A percentile compares a stretch with the other conserved stretches of the same genome.
These are phyloP conservation scores for Laetiporus sulphureus DNA, from an alignment of 1,284 basidiomycete genomes.

Conservation along the genomic window DNA sequence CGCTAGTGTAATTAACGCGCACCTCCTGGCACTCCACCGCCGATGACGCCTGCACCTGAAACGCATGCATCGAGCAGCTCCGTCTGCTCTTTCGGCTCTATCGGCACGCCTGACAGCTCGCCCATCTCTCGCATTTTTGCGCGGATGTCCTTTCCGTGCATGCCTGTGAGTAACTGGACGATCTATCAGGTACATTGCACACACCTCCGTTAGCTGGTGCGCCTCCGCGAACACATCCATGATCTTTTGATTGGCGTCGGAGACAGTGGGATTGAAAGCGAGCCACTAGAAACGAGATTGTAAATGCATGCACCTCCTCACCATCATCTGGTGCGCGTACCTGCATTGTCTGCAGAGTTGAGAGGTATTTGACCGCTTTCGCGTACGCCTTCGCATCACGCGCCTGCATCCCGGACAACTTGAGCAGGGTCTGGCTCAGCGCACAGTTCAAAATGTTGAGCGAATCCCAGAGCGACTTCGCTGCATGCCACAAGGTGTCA, in stretches of 20 bases:
- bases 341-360: slow-evolving; percentile 50
- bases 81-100: slow-evolving; percentile 91
- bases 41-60: slow-evolving; percentile 77
- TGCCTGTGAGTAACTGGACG: too few species aligned
- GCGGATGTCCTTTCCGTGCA: slow-evolving; percentile 82
- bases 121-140: slow-evolving; percentile 87
- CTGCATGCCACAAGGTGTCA: too few species aligned
- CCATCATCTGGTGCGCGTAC: slow-evolving; percentile 35
- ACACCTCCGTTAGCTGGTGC: slow-evolving; percentile 50
- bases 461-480: slow-evolving; percentile 63
- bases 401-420: slow-evolving; percentile 42
- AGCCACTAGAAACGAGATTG: slow-evolving; percentile 45
- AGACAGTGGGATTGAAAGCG: slow-evolving; percentile 41
- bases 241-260: slow-evolving; percentile 34
- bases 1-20: background rate
- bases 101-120: slow-evolving; percentile 70
- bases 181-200: background rate
- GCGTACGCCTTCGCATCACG: slow-evolving; percentile 43
- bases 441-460: slow-evolving; percentile 58
- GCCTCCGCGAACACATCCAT: slow-evolving; percentile 51
- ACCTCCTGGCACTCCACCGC: slow-evolving; percentile 96
- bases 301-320: too few species aligned
- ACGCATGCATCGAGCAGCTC: slow-evolving; percentile 79
- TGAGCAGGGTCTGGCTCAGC: slow-evolving; percentile 44
- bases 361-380: slow-evolving; percentile 52